A percentile compares a stretch with the other conserved stretches of the same genome.
phyloP scores from a whole-genome alignment of 306 rosid species.

The Cucumis sativus region DNA sequence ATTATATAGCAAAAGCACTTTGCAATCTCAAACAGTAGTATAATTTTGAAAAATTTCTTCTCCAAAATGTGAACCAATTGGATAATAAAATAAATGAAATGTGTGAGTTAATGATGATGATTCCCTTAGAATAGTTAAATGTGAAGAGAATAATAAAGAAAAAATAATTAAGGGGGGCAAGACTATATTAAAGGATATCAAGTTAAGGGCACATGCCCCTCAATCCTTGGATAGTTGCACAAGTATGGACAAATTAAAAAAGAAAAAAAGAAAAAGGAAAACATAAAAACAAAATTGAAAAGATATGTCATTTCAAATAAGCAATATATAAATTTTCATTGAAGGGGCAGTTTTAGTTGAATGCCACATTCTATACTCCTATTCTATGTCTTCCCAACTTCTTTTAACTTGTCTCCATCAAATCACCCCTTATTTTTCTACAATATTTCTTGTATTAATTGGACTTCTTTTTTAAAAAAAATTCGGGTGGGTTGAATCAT shows the following conservation, averaged over 20 bases:
- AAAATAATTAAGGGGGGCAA: neutral
- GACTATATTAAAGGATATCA: neutral
- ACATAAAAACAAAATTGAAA: neutral
- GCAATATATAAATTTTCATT: neutral
- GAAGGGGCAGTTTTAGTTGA: neutral
- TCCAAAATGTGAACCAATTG: neutral
- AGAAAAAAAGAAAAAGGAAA: neutral
- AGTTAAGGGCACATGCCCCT: conserved; percentile 7
- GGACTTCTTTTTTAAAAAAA: too few species aligned
- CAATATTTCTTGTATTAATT: neutral
- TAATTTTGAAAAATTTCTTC: neutral
- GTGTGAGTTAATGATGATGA: neutral
- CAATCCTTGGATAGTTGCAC: conserved; percentile 1
- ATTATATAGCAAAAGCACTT: neutral
- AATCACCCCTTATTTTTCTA: neutral
- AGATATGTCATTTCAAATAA: neutral
- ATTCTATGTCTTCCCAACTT: neutral
- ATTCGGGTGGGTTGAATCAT: too few species aligned
- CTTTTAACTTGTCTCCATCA: neutral
- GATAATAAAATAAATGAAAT: neutral
- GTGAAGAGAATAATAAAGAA: neutral
- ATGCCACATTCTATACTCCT: neutral
- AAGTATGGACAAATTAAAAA: neutral
- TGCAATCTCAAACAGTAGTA: neutral
- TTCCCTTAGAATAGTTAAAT: neutral